These are phyloP conservation scores for Mortierella sp. DNA, from an alignment of 371 early-diverging fungal genomes.

Conservation along the genomic window DNA sequence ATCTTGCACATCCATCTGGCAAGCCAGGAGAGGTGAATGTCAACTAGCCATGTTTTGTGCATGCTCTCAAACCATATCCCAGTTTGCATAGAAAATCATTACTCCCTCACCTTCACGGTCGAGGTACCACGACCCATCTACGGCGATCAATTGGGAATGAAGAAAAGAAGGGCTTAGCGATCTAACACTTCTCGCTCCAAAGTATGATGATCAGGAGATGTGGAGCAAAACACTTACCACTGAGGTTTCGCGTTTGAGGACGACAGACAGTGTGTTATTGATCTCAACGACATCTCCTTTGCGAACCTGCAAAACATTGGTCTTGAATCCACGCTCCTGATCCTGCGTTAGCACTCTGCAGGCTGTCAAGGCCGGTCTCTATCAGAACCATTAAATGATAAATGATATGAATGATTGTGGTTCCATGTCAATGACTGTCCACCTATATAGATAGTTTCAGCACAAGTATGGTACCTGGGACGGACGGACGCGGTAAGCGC, in stretches of 20 bases:
- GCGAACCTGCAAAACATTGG: constrained; percentile 46
- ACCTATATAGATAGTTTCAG: too few species aligned
- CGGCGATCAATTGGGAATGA: neutral
- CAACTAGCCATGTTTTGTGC: too few species aligned
- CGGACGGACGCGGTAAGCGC: constrained; percentile 14
- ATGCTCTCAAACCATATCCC: too few species aligned
- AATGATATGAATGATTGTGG: too few species aligned
- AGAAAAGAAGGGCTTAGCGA: neutral
- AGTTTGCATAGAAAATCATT: too few species aligned
- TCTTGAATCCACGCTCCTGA: constrained; percentile 47
- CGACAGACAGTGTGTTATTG: constrained; percentile 36
- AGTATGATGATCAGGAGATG: neutral
- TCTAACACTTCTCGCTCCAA: neutral
- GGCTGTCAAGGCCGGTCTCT: constrained; percentile 12
- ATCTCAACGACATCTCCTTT: constrained; percentile 47
- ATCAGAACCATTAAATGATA: neutral
- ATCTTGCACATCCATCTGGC: constrained; percentile 74
- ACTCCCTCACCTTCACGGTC: constrained; percentile 40
- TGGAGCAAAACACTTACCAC: constrained; percentile 18
- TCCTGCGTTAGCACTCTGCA: constrained; percentile 2
- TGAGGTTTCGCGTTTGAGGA: constrained; percentile 48
- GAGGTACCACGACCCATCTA: constrained; percentile 55
- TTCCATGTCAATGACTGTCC: too few species aligned
- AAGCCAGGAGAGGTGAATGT: neutral
- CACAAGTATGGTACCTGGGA: constrained; percentile 5